Percentiles rank a stretch among this genome's conserved stretches.
These are phyloP conservation scores for Fusarium graminum DNA, from an alignment of 2,329 filamentous ascomycete species.

Conservation along the genomic window DNA sequence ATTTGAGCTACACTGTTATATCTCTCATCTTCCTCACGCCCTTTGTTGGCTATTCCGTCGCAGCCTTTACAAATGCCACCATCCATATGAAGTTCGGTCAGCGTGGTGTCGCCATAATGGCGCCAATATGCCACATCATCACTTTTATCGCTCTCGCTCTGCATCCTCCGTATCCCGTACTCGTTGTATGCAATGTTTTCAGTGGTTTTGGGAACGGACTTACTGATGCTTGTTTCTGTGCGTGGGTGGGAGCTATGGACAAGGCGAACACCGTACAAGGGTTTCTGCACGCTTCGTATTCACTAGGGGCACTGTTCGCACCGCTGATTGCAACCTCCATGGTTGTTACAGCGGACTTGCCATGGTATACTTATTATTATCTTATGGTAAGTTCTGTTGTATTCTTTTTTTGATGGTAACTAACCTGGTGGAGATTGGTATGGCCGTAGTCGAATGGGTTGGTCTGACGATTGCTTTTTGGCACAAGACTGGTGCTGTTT, in stretches of 20 bases:
- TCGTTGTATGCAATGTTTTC: slow-evolving; percentile 72
- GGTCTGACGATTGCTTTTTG: slow-evolving; percentile 69
- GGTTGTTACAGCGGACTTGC: slow-evolving; percentile 68
- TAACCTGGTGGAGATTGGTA: slow-evolving; percentile 53
- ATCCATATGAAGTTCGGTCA: slow-evolving; percentile 73
- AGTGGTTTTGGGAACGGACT: slow-evolving; percentile 77
- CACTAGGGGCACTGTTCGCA: slow-evolving; percentile 72
- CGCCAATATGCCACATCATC: slow-evolving; percentile 70
- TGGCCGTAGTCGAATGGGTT: slow-evolving; percentile 67
- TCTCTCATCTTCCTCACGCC: slow-evolving; percentile 75
- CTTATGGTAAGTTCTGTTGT: slow-evolving; percentile 16
- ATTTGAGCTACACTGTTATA: slow-evolving; percentile 69
- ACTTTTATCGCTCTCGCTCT: slow-evolving; percentile 71
- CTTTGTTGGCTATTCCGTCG: slow-evolving; percentile 71
- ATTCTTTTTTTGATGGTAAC: not conserved
- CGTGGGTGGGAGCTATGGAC: slow-evolving; percentile 72
- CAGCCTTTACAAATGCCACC: slow-evolving; percentile 70
- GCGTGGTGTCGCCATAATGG: slow-evolving; percentile 74
- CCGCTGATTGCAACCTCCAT: slow-evolving; percentile 76
- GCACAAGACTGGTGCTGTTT: slow-evolving; percentile 67
- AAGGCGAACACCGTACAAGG: slow-evolving; percentile 76
- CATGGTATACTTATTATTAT: slow-evolving; percentile 77
- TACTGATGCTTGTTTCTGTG: slow-evolving; percentile 65
- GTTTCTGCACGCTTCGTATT: slow-evolving; percentile 75
- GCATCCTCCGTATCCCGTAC: slow-evolving; percentile 74